A percentile compares a stretch with the other conserved stretches of the same genome.
phyloP scores from a whole-genome alignment of 345 rosid species.

The Hirschfeldia incana region DNA sequence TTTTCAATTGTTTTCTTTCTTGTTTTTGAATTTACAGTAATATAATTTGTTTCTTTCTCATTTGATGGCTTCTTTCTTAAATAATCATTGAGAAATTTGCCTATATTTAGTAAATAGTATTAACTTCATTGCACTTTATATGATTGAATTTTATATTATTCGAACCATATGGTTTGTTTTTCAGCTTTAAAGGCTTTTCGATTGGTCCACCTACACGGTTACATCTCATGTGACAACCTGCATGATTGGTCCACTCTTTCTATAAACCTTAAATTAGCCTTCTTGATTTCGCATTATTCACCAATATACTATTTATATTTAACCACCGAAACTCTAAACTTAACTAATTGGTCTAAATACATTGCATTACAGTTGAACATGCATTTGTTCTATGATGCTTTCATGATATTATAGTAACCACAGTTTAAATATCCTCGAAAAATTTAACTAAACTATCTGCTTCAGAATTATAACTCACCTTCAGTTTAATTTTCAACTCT shows the following conservation, averaged over 20 bases:
- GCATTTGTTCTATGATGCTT: slow-evolving; percentile 18
- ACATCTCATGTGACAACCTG: slow-evolving; percentile 39
- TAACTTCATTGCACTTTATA: slow-evolving; percentile 22
- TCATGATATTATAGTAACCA: slow-evolving; percentile 1
- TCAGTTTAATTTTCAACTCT: not conserved
- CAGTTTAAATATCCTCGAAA: not conserved
- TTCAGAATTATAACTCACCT: not conserved
- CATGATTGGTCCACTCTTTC: slow-evolving; percentile 36
- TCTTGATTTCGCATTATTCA: slow-evolving; percentile 32
- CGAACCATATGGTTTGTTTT: slow-evolving; percentile 26
- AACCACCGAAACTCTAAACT: slow-evolving; percentile 15
- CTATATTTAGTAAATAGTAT: slow-evolving; percentile 19
- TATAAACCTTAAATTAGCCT: slow-evolving; percentile 24
- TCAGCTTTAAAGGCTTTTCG: slow-evolving; percentile 25
- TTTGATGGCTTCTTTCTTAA: not conserved
- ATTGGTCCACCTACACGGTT: slow-evolving; percentile 41
- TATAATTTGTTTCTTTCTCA: not conserved
- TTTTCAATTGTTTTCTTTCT: not conserved
- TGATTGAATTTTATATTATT: slow-evolving; percentile 27
- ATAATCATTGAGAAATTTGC: slow-evolving; percentile 17
- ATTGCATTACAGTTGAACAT: slow-evolving; percentile 36
- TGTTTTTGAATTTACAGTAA: not conserved
- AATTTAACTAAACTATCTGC: not conserved
- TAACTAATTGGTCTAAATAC: slow-evolving; percentile 23
- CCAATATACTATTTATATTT: slow-evolving; percentile 6